These are phyloP conservation scores for Geranomyces michiganensis DNA, from an alignment of 192 early-diverging fungal genomes.

Conservation along the genomic window DNA sequence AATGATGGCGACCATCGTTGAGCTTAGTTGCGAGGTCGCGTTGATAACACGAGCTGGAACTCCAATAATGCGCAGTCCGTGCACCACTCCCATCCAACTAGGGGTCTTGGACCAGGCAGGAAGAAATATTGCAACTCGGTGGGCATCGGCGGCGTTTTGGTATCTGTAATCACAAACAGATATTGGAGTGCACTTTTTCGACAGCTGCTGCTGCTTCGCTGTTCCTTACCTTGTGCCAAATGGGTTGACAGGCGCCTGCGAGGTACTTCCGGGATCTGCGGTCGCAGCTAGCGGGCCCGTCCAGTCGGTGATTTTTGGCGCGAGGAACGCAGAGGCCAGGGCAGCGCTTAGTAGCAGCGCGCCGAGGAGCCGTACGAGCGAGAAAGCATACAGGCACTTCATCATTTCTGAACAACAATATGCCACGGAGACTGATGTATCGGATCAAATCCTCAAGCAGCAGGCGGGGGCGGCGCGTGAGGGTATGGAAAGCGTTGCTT, in stretches of 20 bases:
- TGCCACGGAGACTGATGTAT: too few relatives aligned
- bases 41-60: slow-evolving; percentile 4
- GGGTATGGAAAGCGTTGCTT: too few relatives aligned
- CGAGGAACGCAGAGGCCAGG: too few relatives aligned
- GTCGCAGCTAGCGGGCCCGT: not conserved
- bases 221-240: not conserved
- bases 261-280: not conserved
- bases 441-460: too few relatives aligned
- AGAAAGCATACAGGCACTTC: too few relatives aligned
- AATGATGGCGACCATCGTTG: not conserved
- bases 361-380: too few relatives aligned
- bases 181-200: too few relatives aligned
- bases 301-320: slow-evolving; percentile 1
- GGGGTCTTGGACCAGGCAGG: not conserved
- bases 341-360: too few relatives aligned
- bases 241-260: not conserved
- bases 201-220: too few relatives aligned
- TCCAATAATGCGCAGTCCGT: not conserved
- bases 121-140: not conserved
- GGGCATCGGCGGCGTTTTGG: not conserved
- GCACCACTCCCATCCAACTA: slow-evolving; percentile 4
- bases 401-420: too few relatives aligned
- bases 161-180: not conserved
- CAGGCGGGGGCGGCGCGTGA: too few relatives aligned
- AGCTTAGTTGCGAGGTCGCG: not conserved